Evolutionary conservation across 2,329 filamentous ascomycete genomes (phyloP), one percentile per base, ranked within the genome.

Genomic region (Dactylonectria estremocensis): DNA sequence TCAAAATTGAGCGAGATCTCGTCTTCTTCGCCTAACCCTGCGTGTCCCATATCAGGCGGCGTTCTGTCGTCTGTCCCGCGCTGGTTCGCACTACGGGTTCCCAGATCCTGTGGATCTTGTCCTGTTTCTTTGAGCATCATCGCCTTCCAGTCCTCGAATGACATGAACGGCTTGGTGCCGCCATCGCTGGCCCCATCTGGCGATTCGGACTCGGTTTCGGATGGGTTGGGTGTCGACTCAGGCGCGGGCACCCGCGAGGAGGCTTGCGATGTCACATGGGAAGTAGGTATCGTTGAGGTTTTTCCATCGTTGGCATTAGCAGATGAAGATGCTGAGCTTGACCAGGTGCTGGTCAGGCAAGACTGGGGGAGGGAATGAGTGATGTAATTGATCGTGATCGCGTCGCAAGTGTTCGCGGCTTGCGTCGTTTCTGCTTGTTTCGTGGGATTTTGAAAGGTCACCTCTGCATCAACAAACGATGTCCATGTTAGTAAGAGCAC

Each of bases 111-210:
- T 6, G 85, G 84, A 61, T 89, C 87, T 77, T 98, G 95, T 13
- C 94, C 95, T 3, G 90, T 92, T 77, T 94, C 93, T 58, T 92
- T 93, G 18, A 98, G 84, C 83, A 97, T 97, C 85, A 95, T 93
- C 77, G 92, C 94, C 83, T 97, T 98, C 96, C 96, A 99, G 76
- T 98, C 95, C 79, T 98, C 96, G 75, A 99, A 99, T 0, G 96
- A 98, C 75, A 98, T 90, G 79, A 98, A 98, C 7, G 95, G 71
- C 6, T 77, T 76, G 11, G 74, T 70, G 14, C 74, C 72, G 20
- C 76, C 74, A 24, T 77, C 77, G 31, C 43, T 68, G 1, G 50
- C 49, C 14, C 62, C 61, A 57, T 72, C 74, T 49, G 70, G 68
- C 9, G 64, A 54, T 14, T 61, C 63, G 14, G 61, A 43, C 20